These are phyloP conservation scores for Hygrocybe coccinea DNA, from an alignment of 768 basidiomycete genomes.

Conservation along the genomic window DNA sequence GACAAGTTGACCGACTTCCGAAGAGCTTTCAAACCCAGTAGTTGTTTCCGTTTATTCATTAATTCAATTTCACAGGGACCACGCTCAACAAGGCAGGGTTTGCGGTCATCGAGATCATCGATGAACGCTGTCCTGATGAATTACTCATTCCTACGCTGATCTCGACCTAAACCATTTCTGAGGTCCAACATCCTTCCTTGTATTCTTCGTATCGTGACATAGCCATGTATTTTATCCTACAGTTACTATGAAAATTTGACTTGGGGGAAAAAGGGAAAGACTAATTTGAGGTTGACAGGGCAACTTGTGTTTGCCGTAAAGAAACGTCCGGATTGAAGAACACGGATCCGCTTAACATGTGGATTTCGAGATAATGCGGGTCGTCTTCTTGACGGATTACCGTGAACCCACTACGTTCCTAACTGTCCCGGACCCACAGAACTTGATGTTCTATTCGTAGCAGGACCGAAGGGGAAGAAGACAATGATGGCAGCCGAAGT, in stretches of 20 bases:
- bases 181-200: background rate
- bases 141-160: background rate
- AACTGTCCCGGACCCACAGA: no score
- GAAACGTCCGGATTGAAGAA: no score
- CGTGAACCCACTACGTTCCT: no score
- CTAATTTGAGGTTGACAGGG: background rate
- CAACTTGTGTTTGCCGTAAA: no score
- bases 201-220: background rate
- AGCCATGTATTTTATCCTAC: background rate
- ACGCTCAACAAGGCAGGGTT: background rate
- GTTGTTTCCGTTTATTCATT: constrained; percentile 43
- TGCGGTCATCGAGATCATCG: background rate
- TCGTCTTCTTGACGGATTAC: no score
- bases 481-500: no score
- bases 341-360: no score
- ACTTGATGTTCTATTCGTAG: no score
- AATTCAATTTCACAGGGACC: constrained; percentile 36
- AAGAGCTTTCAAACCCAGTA: constrained; percentile 22
- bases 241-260: background rate
- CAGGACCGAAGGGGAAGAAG: no score
- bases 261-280: background rate
- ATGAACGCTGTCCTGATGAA: background rate
- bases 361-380: no score
- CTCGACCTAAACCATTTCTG: background rate
- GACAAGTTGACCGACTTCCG: background rate